phyloP scores from a whole-genome alignment of 2,329 filamentous ascomycete genomes.

The Sporothrix phasma region DNA sequence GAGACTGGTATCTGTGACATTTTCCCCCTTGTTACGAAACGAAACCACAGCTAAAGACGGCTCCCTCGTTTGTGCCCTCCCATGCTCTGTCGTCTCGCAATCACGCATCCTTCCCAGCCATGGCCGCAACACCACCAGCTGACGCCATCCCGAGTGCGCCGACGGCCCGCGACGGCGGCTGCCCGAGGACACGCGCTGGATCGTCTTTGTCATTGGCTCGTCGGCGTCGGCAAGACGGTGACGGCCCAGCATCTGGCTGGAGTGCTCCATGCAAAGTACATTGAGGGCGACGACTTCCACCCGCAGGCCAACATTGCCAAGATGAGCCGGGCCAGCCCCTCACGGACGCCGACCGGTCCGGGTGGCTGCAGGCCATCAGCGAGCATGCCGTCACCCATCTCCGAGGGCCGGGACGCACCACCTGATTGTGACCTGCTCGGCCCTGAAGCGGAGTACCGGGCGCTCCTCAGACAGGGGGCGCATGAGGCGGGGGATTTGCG shows the following conservation, averaged over 20 bases:
- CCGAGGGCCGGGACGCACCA: slow-evolving; percentile 35
- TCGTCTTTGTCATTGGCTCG: slow-evolving; percentile 52
- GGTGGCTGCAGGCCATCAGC: slow-evolving; percentile 58
- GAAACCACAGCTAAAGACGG: too few relatives aligned
- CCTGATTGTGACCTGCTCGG: slow-evolving; percentile 70
- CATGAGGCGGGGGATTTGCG: slow-evolving; percentile 44
- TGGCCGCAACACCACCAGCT: not conserved
- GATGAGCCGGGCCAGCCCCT: slow-evolving; percentile 60
- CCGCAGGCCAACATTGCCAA: slow-evolving; percentile 58
- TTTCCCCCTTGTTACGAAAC: too few relatives aligned
- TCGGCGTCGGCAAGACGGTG: slow-evolving; percentile 54
- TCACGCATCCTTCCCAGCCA: not conserved
- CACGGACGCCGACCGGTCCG: slow-evolving; percentile 66
- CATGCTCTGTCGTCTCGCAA: not conserved
- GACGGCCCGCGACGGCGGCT: slow-evolving; percentile 5
- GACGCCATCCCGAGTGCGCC: not conserved
- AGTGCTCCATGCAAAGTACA: slow-evolving; percentile 41
- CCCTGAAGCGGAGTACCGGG: slow-evolving; percentile 66
- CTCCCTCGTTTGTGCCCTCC: too few relatives aligned
- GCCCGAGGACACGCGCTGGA: slow-evolving; percentile 29
- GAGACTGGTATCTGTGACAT: too few relatives aligned
- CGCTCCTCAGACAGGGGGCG: slow-evolving; percentile 51
- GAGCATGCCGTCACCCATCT: slow-evolving; percentile 35
- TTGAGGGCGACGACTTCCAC: slow-evolving; percentile 57
- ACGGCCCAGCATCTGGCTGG: slow-evolving; percentile 42